Base-by-base conservation (phyloP, 2,329 filamentous ascomycete genomes). In the Pezicula neosporulosa region DNA sequence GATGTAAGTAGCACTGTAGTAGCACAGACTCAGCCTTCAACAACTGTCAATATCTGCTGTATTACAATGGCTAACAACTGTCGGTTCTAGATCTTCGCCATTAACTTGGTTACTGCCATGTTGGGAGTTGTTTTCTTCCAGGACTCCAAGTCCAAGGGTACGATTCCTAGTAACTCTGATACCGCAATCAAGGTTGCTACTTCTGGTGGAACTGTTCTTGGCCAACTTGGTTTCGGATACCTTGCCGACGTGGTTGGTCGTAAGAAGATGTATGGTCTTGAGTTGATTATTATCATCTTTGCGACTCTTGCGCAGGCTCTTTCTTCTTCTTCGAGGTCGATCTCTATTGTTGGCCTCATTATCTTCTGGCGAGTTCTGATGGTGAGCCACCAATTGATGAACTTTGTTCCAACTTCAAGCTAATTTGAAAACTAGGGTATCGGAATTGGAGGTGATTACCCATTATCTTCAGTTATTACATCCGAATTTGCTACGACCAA, bases 401-500 rank as follows among this genome's bases (percentile, higher is more conserved):
- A 35, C 18, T 24, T 6, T 7, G 68, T 3, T 12, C 13, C 8
- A 10, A 2, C 9, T 18, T 28, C 15, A 45, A 27, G 70, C 72
- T 35, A 67, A 69, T 47, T 69, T 69, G 49, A 41, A 13, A 44
- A 51, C n/a, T 36, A 57, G 50, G 77, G 85, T 49, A 77, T 87
- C 44, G 84, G 84, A 56, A 87, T 88, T 42, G 85, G 87, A 63
- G 86, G 87, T 61, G 89, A 94, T 64, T 94, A 93, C 65, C 89
- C 90, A 6, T 75, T 95, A 8, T 90, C 85, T 44, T 87, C 86
- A 19, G 87, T 93, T 58, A 94, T 94, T 62, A 93, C 89, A 6
- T 90, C 89, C 5, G 89, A 94, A 75, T 94, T 94, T 63, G 88
- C 89, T 10, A 92, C 87, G 4, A 93, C 89, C 48, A 90, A 87